Evolutionary conservation across 202 grass and related monocot genomes (phyloP).

Genomic region (Setaria viridis): DNA sequence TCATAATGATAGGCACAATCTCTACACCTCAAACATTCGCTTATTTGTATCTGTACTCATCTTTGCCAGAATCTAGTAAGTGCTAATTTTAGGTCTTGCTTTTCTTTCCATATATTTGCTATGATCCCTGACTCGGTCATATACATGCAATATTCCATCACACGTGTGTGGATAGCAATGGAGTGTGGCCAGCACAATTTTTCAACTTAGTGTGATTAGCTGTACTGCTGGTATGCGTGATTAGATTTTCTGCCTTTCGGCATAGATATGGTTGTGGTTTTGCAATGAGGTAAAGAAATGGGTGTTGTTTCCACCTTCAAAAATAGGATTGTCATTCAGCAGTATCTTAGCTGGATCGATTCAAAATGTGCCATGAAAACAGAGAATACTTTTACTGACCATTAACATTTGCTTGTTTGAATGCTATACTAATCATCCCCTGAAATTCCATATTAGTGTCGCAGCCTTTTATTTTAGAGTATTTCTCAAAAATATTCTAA

Average conservation of each 20-base stretch:
- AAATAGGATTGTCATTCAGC: not conserved
- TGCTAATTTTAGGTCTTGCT: slow-evolving; percentile 36
- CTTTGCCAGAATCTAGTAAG: slow-evolving; percentile 17
- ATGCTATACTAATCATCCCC: slow-evolving; percentile 10
- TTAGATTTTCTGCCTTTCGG: slow-evolving; percentile 39
- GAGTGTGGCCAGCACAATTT: not conserved
- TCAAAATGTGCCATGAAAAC: slow-evolving; percentile 35
- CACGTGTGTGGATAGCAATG: slow-evolving; percentile 15
- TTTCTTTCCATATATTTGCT: slow-evolving; percentile 31
- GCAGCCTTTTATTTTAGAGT: not conserved
- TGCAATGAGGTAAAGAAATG: slow-evolving; percentile 38
- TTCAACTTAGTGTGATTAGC: slow-evolving; percentile 18
- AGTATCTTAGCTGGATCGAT: not conserved
- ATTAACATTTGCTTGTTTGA: slow-evolving; percentile 6
- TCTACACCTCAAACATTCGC: slow-evolving; percentile 8
- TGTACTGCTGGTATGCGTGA: slow-evolving; percentile 13
- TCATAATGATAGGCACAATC: slow-evolving; percentile 33
- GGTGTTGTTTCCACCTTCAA: not conserved
- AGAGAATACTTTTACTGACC: slow-evolving; percentile 5
- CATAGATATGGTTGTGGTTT: slow-evolving; percentile 25
- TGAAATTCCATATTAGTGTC: slow-evolving; percentile 26
- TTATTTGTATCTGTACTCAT: slow-evolving; percentile 12
- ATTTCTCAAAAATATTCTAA: slow-evolving; percentile 23
- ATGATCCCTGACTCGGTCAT: slow-evolving; percentile 14
- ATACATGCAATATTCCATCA: slow-evolving; percentile 15